Evolutionary conservation across 306 rosid species (phyloP).

Genomic region (Castanea mollissima): DNA sequence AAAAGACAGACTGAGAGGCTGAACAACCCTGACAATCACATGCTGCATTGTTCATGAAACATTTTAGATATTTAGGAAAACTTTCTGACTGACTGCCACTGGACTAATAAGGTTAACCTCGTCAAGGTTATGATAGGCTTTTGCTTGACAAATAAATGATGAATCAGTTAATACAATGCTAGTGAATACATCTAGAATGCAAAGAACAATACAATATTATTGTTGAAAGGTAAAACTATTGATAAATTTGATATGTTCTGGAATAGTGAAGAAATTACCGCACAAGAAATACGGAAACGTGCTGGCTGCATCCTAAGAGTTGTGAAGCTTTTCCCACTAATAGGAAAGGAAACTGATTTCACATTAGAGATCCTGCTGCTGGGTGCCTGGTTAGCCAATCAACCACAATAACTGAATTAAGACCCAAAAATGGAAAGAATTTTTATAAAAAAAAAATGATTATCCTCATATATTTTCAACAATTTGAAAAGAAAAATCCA

Average conservation of each 20-base stretch:
- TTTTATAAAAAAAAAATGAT: background rate
- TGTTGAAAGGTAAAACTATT: background rate
- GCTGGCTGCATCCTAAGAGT: constrained; percentile 42
- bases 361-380: constrained; percentile 41
- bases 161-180: background rate
- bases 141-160: background rate
- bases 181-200: background rate
- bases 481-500: background rate
- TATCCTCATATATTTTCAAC: background rate
- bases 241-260: background rate
- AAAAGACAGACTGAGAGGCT: background rate
- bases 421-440: background rate
- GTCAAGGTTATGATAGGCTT: background rate
- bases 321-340: constrained; percentile 50
- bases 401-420: constrained; percentile 23
- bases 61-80: background rate
- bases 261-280: constrained; percentile 46
- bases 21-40: background rate
- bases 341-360: constrained; percentile 59
- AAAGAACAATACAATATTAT: background rate
- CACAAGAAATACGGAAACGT: constrained; percentile 55
- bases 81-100: background rate
- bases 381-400: constrained; percentile 44
- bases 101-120: background rate
- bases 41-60: background rate